Evolutionary conservation across 345 rosid genomes (phyloP).

Genomic region (Syzygium grande): DNA sequence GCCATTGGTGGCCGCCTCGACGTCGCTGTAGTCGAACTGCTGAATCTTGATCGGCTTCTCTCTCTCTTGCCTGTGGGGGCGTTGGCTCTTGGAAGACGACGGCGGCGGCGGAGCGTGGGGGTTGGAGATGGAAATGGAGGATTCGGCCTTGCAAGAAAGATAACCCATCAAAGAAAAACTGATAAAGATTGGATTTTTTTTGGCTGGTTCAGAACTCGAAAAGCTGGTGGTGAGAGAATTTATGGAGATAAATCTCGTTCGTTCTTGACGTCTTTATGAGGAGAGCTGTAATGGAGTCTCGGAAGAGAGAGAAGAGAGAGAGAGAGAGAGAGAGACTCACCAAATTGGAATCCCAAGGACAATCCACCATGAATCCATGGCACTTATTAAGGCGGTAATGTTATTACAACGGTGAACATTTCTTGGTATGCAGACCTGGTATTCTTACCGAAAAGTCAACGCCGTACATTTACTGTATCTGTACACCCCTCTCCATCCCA

Average conservation of each 20-base stretch:
- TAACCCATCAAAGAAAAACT: slow-evolving; percentile 46
- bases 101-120: slow-evolving; percentile 17
- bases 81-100: slow-evolving; percentile 19
- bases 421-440: background rate
- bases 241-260: background rate
- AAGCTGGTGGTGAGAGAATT: background rate
- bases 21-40: slow-evolving; percentile 73
- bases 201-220: background rate
- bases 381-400: background rate
- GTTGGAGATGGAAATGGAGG: slow-evolving; percentile 22
- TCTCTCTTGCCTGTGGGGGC: background rate
- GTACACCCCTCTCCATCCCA: too few species aligned
- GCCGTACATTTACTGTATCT: background rate
- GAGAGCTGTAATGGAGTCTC: background rate
- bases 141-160: slow-evolving; percentile 78
- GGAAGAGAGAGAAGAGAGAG: background rate
- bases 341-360: slow-evolving; percentile 18
- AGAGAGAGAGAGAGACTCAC: slow-evolving; percentile 2
- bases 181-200: background rate
- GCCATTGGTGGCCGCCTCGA: slow-evolving; percentile 89
- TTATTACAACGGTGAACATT: background rate
- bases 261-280: background rate
- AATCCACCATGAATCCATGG: background rate
- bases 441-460: background rate
- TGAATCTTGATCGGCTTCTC: slow-evolving; percentile 55